These are phyloP conservation scores for Tetrahymena elliotti DNA, from an alignment of 73 alveolate species.

Conservation along the genomic window DNA sequence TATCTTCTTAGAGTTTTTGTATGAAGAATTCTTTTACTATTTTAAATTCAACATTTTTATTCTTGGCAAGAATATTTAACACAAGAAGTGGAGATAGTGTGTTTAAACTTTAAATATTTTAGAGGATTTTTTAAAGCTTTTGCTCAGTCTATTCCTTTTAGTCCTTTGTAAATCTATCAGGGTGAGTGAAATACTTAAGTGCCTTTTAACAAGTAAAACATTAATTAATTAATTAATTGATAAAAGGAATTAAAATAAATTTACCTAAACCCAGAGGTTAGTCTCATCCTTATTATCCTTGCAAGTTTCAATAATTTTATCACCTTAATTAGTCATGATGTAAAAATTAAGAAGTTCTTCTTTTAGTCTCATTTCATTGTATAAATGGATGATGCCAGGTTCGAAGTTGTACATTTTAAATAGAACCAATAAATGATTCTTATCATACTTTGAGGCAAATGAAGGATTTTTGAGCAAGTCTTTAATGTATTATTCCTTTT, in stretches of 20 bases:
- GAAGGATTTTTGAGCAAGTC: slow-evolving; percentile 53
- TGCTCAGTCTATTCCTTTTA: background rate
- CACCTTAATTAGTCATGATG: slow-evolving; percentile 52
- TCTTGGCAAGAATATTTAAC: slow-evolving; percentile 25
- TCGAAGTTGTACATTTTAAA: slow-evolving; percentile 66
- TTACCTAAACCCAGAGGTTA: slow-evolving; percentile 67
- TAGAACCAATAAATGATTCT: slow-evolving; percentile 66
- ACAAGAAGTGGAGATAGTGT: slow-evolving; percentile 14
- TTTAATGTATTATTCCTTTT: slow-evolving; percentile 52
- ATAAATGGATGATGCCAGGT: slow-evolving; percentile 65
- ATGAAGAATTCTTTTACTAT: slow-evolving; percentile 16
- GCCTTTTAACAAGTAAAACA: background rate
- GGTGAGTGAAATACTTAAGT: slow-evolving; percentile 29
- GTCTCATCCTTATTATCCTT: slow-evolving; percentile 53
- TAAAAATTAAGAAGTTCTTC: slow-evolving; percentile 70
- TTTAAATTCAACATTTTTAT: slow-evolving; percentile 32
- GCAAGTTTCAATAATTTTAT: slow-evolving; percentile 58
- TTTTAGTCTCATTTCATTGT: slow-evolving; percentile 55
- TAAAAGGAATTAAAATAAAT: background rate
- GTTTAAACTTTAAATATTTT: background rate
- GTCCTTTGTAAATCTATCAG: slow-evolving; percentile 16
- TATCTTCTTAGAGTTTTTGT: slow-evolving; percentile 18
- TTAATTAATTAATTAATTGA: background rate
- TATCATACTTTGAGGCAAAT: slow-evolving; percentile 52
- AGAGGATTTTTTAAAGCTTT: background rate